A percentile compares a stretch with the other conserved stretches of the same genome.
Conservation (phyloP, 2,329 filamentous ascomycete genomes). For the Claviceps pazoutovae region DNA sequence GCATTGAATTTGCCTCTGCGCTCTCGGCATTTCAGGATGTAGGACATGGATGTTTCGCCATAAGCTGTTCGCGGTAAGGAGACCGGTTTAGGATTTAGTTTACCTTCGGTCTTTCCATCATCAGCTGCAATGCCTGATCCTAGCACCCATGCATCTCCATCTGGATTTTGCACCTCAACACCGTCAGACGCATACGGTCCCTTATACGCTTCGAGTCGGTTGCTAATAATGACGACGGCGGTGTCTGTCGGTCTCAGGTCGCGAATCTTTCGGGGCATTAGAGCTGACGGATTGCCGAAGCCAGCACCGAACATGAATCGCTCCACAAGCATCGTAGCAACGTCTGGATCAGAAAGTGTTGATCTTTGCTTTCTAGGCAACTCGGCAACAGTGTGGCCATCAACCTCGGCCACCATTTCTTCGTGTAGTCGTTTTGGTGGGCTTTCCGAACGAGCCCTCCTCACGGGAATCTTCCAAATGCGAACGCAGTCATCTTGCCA, state of each 20-base stretch:
- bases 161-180: conserved; percentile 8
- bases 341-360: conserved; percentile 15
- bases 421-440: conserved; percentile 21
- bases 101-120: conserved; percentile 5
- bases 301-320: conserved; percentile 22
- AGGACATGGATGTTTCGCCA: conserved; percentile 60
- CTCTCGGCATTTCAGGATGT: conserved; percentile 66
- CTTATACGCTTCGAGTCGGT: conserved; percentile 53
- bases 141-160: conserved; percentile 17
- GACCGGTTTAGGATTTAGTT: conserved; percentile 13
- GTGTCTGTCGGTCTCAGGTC: conserved; percentile 17
- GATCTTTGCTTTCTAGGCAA: conserved; percentile 5
- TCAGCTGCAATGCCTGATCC: conserved; percentile 6
- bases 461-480: conserved; percentile 65
- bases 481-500: conserved; percentile 65
- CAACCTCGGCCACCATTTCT: conserved; percentile 5
- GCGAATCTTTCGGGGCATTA: conserved; percentile 14
- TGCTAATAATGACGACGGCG: conserved; percentile 48
- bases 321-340: conserved; percentile 19
- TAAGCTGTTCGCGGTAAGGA: conserved; percentile 54
- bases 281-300: conserved; percentile 11
- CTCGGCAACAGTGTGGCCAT: not conserved
- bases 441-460: conserved; percentile 18
- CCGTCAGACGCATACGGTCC: conserved; percentile 35
- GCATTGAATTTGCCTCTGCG: conserved; percentile 70